Conservation (phyloP, 148 eudicot species). For the Cornus florida region DNA sequence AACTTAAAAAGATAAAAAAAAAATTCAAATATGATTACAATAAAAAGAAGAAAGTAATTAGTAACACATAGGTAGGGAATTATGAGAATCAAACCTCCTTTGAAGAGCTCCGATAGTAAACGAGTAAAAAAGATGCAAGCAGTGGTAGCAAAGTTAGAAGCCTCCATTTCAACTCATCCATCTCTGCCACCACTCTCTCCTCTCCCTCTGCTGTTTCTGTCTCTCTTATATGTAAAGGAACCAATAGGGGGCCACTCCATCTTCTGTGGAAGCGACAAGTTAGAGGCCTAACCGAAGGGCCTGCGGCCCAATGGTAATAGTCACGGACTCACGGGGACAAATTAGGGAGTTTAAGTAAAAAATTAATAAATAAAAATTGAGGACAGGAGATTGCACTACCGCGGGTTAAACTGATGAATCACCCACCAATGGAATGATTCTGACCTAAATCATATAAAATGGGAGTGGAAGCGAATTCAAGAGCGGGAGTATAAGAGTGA, state of each 20-base stretch:
- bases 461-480: no score
- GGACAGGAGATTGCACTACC: no score
- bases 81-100: constrained; percentile 58
- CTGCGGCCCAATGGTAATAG: no score
- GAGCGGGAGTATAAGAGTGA: no score
- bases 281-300: not conserved
- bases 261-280: not conserved
- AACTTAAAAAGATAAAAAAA: not conserved
- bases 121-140: constrained; percentile 45
- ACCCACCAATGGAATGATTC: no score
- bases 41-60: not conserved
- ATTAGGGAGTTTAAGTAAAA: no score
- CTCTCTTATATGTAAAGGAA: not conserved
- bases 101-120: constrained; percentile 36
- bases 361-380: no score
- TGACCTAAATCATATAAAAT: no score
- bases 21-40: not conserved
- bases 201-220: constrained; percentile 10
- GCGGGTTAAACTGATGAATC: no score
- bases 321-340: no score
- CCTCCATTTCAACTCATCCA: constrained; percentile 55
- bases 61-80: not conserved
- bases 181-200: constrained; percentile 16
- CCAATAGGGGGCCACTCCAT: not conserved
- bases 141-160: constrained; percentile 48